These are phyloP conservation scores for Leccinum ochraceum DNA, from an alignment of 768 basidiomycete genomes.

Conservation along the genomic window DNA sequence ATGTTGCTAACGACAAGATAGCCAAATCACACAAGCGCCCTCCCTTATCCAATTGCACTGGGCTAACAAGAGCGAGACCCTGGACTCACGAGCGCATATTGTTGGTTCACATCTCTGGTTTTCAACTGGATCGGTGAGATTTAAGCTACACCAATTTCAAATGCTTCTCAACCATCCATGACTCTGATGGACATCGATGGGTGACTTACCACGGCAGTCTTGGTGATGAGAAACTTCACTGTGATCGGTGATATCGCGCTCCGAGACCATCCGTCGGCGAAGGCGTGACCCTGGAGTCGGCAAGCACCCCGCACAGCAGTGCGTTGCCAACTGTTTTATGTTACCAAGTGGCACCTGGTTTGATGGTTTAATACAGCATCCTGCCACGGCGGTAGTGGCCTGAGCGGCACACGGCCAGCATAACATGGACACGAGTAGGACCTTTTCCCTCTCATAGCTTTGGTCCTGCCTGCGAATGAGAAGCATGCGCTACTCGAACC, in stretches of 20 bases:
- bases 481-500: not conserved
- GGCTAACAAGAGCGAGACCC: slow-evolving; percentile 84
- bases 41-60: not conserved
- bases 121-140: slow-evolving; percentile 85
- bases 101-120: slow-evolving; percentile 50
- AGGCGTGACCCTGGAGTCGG: not conserved
- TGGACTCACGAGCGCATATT: not conserved
- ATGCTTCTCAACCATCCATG: slow-evolving; percentile 33
- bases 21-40: slow-evolving; percentile 8
- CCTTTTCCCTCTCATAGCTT: not conserved
- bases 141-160: slow-evolving; percentile 67
- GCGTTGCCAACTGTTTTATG: not conserved
- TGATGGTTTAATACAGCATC: not conserved
- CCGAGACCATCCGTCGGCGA: not conserved
- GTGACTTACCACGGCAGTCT: not conserved
- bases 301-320: not conserved
- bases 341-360: not conserved
- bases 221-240: not conserved
- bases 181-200: not conserved
- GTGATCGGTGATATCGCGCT: not conserved
- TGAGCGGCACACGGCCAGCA: not conserved
- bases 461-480: not conserved
- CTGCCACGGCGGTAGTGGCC: not conserved
- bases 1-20: slow-evolving; percentile 97
- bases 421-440: not conserved